phyloP scores from a whole-genome alignment of 2,329 filamentous ascomycete species.

The Neodidymelliopsis sp. region DNA sequence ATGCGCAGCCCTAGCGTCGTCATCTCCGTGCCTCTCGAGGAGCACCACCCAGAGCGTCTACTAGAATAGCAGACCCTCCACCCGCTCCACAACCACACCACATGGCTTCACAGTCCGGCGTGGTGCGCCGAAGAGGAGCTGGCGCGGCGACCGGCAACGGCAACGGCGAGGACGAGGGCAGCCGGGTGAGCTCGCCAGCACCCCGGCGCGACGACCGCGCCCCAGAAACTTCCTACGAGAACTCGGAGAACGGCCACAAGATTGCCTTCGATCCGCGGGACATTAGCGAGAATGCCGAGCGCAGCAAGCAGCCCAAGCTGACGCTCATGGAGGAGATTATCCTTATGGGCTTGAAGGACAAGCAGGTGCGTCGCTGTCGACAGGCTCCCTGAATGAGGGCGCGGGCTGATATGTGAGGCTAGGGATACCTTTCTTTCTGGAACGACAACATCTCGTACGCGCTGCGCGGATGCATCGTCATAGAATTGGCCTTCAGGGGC shows the following conservation, averaged over 20 bases:
- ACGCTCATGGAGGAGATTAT: slow-evolving; percentile 99
- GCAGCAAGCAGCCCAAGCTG: slow-evolving; percentile 97
- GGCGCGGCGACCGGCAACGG: slow-evolving; percentile 58
- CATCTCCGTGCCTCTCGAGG: slow-evolving; percentile 44
- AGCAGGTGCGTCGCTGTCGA: slow-evolving; percentile 73
- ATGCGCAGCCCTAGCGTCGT: slow-evolving; percentile 46
- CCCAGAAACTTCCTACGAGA: slow-evolving; percentile 86
- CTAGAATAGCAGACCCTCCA: slow-evolving; percentile 40
- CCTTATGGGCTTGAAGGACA: slow-evolving; percentile 95
- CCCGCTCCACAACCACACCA: slow-evolving; percentile 38
- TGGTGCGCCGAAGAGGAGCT: slow-evolving; percentile 73
- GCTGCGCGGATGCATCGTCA: slow-evolving; percentile 95
- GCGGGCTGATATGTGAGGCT: slow-evolving; percentile 29
- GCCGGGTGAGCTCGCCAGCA: slow-evolving; percentile 71
- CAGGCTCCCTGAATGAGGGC: slow-evolving; percentile 10
- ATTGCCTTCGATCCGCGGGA: slow-evolving; percentile 97
- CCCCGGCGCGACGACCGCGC: slow-evolving; percentile 66
- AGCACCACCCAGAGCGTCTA: slow-evolving; percentile 44
- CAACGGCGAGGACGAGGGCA: slow-evolving; percentile 67
- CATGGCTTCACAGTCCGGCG: slow-evolving; percentile 76
- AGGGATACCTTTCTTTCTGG: slow-evolving; percentile 99
- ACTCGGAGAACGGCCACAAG: slow-evolving; percentile 93
- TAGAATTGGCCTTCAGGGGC: slow-evolving; percentile 94
- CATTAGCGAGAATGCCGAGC: slow-evolving; percentile 94
- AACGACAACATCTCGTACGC: slow-evolving; percentile 99